Base-by-base conservation (phyloP, 2,329 filamentous ascomycete species). In the Beauveria bassiana region DNA sequence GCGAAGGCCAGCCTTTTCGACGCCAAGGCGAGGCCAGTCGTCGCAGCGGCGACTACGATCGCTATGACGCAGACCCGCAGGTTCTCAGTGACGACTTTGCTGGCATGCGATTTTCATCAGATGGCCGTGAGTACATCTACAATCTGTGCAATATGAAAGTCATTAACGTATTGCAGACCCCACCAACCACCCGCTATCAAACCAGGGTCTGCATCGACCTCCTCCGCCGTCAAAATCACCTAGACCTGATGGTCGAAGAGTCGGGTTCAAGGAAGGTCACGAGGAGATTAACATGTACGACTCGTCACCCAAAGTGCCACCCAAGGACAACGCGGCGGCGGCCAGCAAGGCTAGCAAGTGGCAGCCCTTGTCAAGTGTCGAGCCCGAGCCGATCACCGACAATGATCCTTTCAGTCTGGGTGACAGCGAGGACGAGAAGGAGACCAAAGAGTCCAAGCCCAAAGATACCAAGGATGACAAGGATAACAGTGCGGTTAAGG, bases 341-440 rank as follows among this genome's bases (percentile, higher is more conserved):
- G 72, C 78, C n/a, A 40, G 78, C 66, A 95, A 92, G 77, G 76
- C 84, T 51, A 97, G 93, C 82, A 99, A 99, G 78, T 99, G 95
- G 95, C 93, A 99, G 74, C 93, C 95, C 10, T 78, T 99, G 68
- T 91, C 93, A 14, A 83, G 88, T 0, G 86, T 97, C 16, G 65
- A 96, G 55, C 91, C 93, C 1, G 88, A 85, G 65, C 93, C 93
- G 16, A 89, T 96, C 64, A 82, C 84, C 14, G 92, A 98, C 67
- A 93, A 96, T 68, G 95, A 99, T 70, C 95, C 95, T 0, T 99
- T 99, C 77, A 97, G 92, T 70, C 82, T 99, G 16, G 95, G 95
- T 5, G 93, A 98, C 68, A 96, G 91, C 70, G 93, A 98, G 67
- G 93, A 96, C 67, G 95, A 99, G 74, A 95, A 92, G 76, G 81